phyloP scores from a whole-genome alignment of 345 rosid species.

The Arabidopsis suecica region DNA sequence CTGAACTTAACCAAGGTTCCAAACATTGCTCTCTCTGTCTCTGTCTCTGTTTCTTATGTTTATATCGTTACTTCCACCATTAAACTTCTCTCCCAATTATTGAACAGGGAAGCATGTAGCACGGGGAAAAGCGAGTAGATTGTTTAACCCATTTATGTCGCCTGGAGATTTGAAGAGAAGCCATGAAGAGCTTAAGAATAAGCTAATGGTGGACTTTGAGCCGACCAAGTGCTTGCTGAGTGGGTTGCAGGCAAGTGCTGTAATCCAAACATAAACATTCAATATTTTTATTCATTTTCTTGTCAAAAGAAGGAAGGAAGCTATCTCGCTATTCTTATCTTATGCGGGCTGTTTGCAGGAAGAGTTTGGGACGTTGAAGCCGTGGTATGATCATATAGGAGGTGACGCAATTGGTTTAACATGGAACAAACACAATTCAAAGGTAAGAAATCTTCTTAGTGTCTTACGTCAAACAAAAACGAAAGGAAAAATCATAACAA shows the following conservation, averaged over 20 bases:
- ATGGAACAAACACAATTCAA: constrained; percentile 63
- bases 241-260: constrained; percentile 70
- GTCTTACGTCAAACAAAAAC: not conserved
- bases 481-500: not conserved
- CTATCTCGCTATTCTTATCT: constrained; percentile 19
- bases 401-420: constrained; percentile 88
- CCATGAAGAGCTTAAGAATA: constrained; percentile 58
- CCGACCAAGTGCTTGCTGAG: constrained; percentile 69
- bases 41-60: not conserved
- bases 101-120: constrained; percentile 75
- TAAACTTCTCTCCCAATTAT: not conserved
- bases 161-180: constrained; percentile 64
- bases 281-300: not conserved
- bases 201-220: constrained; percentile 74
- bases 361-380: constrained; percentile 62
- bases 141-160: constrained; percentile 61
- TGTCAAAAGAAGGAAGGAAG: not conserved
- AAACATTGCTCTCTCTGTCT: constrained; percentile 5
- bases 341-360: constrained; percentile 50
- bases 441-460: constrained; percentile 54
- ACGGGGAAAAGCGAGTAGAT: constrained; percentile 67
- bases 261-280: not conserved
- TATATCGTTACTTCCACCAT: not conserved
- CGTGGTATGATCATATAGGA: constrained; percentile 88
- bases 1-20: constrained; percentile 73